Percentiles rank a stretch among this genome's conserved stretches.
Conservation (phyloP, 148 eudicot genomes). For the Silene uniflora region DNA sequence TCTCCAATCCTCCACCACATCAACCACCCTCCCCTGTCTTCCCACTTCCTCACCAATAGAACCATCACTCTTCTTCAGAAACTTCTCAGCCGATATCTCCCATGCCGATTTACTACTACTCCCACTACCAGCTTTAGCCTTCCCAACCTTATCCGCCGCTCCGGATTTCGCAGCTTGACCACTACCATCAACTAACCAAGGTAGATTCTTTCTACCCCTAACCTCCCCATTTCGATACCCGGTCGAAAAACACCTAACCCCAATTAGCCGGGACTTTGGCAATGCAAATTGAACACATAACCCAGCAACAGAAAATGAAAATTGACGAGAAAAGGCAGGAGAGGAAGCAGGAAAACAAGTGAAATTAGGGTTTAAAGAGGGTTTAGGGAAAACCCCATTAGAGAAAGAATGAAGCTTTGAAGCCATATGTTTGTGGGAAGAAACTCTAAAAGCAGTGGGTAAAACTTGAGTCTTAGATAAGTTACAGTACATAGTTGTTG, state of each 20-base stretch:
- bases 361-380: slow-evolving; percentile 31
- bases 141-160: slow-evolving; percentile 24
- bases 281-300: slow-evolving; percentile 25
- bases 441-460: slow-evolving; percentile 49
- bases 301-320: slow-evolving; percentile 26
- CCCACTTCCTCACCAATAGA: slow-evolving; percentile 29
- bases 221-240: slow-evolving; percentile 31
- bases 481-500: slow-evolving; percentile 41
- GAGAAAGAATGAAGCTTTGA: slow-evolving; percentile 39
- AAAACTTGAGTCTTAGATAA: slow-evolving; percentile 58
- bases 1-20: slow-evolving; percentile 28
- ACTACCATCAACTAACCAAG: slow-evolving; percentile 61
- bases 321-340: not conserved
- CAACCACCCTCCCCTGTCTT: slow-evolving; percentile 9
- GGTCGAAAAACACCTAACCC: slow-evolving; percentile 40
- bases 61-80: slow-evolving; percentile 33
- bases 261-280: slow-evolving; percentile 21
- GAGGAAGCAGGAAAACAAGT: not conserved
- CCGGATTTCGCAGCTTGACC: slow-evolving; percentile 27
- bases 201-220: slow-evolving; percentile 37
- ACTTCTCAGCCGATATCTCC: slow-evolving; percentile 82
- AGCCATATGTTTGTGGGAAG: slow-evolving; percentile 38
- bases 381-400: slow-evolving; percentile 37
- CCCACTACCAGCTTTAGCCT: slow-evolving; percentile 20
- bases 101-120: slow-evolving; percentile 50